phyloP scores from a whole-genome alignment of 1,139 yeast genomes.

The Yamadazyma sp. region DNA sequence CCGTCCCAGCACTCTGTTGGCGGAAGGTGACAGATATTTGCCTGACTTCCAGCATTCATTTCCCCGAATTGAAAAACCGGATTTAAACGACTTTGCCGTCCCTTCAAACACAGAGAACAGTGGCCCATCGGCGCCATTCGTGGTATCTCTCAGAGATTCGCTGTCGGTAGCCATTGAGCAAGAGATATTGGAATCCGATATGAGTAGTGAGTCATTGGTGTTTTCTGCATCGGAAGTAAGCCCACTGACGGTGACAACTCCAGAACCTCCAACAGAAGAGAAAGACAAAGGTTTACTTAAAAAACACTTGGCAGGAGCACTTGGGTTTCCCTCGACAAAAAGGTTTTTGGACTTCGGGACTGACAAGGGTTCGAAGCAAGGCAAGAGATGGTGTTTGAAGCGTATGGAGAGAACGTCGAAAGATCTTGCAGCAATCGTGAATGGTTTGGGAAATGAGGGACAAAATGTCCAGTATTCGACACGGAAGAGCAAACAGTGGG shows the following conservation, averaged over 20 bases:
- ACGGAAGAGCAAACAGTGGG: no score
- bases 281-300: neutral
- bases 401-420: neutral
- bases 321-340: neutral
- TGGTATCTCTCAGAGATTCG: neutral
- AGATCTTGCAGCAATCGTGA: neutral
- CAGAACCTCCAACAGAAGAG: neutral
- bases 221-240: no score
- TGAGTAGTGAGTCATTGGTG: neutral
- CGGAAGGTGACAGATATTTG: neutral
- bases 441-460: neutral
- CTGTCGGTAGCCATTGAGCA: neutral
- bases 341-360: neutral
- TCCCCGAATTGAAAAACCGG: no score
- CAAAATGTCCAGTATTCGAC: no score
- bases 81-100: no score
- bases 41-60: neutral
- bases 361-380: neutral
- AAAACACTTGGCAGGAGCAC: slow-evolving; percentile 1
- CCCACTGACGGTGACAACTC: no score
- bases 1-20: neutral
- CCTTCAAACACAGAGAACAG: neutral
- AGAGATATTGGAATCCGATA: neutral
- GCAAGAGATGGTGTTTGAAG: neutral
- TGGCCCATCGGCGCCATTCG: neutral